Base-by-base conservation (phyloP, 345 rosid genomes). In the Corchorus capsularis region DNA sequence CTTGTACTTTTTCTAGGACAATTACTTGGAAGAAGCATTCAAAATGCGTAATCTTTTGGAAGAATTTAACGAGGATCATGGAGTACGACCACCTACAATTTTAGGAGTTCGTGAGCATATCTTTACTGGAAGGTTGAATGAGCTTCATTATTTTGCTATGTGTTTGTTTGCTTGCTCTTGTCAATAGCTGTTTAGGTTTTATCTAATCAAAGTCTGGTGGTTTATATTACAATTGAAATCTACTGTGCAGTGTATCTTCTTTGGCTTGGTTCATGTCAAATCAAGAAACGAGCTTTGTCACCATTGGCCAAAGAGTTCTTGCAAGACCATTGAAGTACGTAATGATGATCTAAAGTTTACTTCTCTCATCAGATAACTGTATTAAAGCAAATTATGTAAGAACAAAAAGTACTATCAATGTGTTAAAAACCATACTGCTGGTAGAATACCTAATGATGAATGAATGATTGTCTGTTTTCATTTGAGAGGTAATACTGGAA, bases 191-290 rank as follows among this genome's bases (percentile, higher is more conserved):
- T 72, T 35, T 6, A 75, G 34, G 41, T 61, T 72, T 69, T 57
- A 27, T 12, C 69, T 6, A 6, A 34, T 47, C 47, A 43, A 70
- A 64, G 59, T 80, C 54, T n/a, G 27, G 10, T 32, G 11, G 53
- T 37, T 73, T 16, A 34, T 41, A 20, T 27, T 83, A 75, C 76
- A 45, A 59, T 73, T 71, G 17, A 54, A 71, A 60, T 74, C 69
- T 74, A 45, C 53, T 60, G 52, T 83, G 83, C 90, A 96, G 98
- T 89, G 98, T 96, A 66, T 96, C 99, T 52, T 96, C 99, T 85
- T 64, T 96, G 80, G 99, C 97, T 27, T 96, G 98, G 99, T 93
- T 96, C 82, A 96, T 96, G 99, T 96, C 98, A 50, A 96, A 93
- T 72, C 99, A 96, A 81, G 98, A 93, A 83, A 91, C 98, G 8